phyloP scores from a whole-genome alignment of 1,284 basidiomycete species.

The Boletellus dicymbophilus region DNA sequence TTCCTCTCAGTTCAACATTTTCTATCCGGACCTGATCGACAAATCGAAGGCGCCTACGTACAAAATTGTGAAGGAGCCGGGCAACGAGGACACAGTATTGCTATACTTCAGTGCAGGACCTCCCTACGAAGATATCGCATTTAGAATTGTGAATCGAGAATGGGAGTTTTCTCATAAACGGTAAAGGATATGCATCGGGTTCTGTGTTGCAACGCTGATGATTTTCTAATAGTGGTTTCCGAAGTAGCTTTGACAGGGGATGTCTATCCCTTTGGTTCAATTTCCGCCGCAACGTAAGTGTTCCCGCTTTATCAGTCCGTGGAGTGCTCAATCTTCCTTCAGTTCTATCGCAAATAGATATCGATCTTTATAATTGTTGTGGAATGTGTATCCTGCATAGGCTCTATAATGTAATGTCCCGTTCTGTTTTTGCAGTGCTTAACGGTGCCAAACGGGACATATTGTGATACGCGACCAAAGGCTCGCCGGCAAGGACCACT shows the following conservation, averaged over 20 bases:
- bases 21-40: constrained; percentile 96
- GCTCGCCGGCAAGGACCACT: constrained; percentile 1
- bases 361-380: constrained; percentile 9
- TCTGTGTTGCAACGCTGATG: constrained; percentile 5
- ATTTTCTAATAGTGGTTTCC: constrained; percentile 62
- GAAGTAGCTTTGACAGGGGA: constrained; percentile 85
- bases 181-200: constrained; percentile 39
- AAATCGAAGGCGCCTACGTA: constrained; percentile 96
- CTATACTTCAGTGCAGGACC: constrained; percentile 96
- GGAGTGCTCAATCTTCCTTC: constrained; percentile 16
- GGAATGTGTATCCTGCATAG: constrained; percentile 16
- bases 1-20: constrained; percentile 82
- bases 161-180: constrained; percentile 99
- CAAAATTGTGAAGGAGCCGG: constrained; percentile 88
- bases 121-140: constrained; percentile 99
- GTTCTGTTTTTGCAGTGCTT: constrained; percentile 14
- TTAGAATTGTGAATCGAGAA: constrained; percentile 95
- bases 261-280: constrained; percentile 87
- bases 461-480: not conserved
- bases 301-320: constrained; percentile 3
- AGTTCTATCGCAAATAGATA: constrained; percentile 74
- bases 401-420: constrained; percentile 28
- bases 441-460: constrained; percentile 9
- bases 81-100: constrained; percentile 93
- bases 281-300: constrained; percentile 81